These are phyloP conservation scores for Penicillium manginii DNA, from an alignment of 495 filamentous ascomycete species.

Conservation along the genomic window DNA sequence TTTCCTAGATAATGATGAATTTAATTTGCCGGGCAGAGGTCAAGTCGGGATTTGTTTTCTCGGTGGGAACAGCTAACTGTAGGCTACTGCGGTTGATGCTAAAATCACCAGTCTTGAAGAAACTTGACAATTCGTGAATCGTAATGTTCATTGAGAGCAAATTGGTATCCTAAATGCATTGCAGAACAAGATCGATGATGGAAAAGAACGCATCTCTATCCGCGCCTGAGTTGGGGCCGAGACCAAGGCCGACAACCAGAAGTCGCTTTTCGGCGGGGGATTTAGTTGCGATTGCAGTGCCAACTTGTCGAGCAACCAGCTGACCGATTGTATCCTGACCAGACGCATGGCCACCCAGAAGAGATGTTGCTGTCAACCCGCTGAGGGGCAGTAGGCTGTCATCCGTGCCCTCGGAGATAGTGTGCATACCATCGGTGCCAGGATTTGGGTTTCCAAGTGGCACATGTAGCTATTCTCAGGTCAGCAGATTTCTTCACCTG, in stretches of 20 bases:
- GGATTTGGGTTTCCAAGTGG: constrained; percentile 72
- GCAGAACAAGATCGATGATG: constrained; percentile 77
- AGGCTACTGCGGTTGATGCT: neutral
- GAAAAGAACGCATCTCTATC: constrained; percentile 80
- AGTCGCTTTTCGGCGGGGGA: constrained; percentile 77
- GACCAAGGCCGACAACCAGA: constrained; percentile 79
- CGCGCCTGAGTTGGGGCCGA: constrained; percentile 60
- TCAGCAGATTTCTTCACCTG: neutral
- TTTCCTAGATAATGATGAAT: constrained; percentile 5
- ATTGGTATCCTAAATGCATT: constrained; percentile 54
- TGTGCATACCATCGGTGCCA: constrained; percentile 52
- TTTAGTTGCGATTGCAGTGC: constrained; percentile 71
- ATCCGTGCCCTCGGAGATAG: constrained; percentile 51
- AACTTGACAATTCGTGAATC: neutral
- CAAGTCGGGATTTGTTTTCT: neutral
- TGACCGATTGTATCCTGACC: constrained; percentile 84
- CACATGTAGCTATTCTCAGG: constrained; percentile 73
- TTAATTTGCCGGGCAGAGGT: neutral
- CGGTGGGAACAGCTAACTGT: neutral
- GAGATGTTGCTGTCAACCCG: constrained; percentile 82
- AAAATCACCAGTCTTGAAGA: neutral
- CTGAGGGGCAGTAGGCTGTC: constrained; percentile 71
- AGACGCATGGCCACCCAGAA: constrained; percentile 81
- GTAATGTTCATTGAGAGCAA: neutral
- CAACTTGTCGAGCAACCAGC: constrained; percentile 86